A percentile compares a stretch with the other conserved stretches of the same genome.
Conservation (phyloP, 163 green algal genomes). For the Chloromonas sp. region DNA sequence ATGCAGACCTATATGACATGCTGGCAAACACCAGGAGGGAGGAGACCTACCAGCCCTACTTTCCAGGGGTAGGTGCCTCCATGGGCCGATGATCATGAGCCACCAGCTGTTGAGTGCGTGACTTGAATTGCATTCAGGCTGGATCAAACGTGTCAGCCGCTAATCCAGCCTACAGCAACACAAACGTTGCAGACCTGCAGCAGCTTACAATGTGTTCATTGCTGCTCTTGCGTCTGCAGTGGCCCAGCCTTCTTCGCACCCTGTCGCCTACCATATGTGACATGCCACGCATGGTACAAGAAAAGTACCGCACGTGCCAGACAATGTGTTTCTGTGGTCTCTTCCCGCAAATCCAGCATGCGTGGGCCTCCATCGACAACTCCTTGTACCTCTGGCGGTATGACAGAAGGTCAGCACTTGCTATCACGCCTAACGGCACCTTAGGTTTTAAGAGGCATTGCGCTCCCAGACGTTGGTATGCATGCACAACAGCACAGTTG, state of each 20-base stretch:
- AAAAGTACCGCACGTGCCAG: slow-evolving; percentile 66
- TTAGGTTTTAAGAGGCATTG: no score
- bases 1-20: slow-evolving; percentile 61
- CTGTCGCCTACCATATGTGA: slow-evolving; percentile 53
- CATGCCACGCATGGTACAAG: slow-evolving; percentile 71
- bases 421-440: no score
- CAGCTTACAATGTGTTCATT: not conserved
- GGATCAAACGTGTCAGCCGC: no score
- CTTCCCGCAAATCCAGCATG: slow-evolving; percentile 77
- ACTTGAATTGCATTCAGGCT: not conserved
- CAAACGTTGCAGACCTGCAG: no score
- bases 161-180: no score
- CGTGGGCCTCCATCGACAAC: slow-evolving; percentile 92
- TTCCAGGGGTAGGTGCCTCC: slow-evolving; percentile 44
- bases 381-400: slow-evolving; percentile 89
- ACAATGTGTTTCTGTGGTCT: slow-evolving; percentile 88
- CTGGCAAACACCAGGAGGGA: slow-evolving; percentile 54
- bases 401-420: slow-evolving; percentile 30
- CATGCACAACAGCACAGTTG: no score
- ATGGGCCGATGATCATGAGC: no score
- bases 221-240: slow-evolving; percentile 44
- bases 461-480: no score
- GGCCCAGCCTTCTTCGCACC: slow-evolving; percentile 62
- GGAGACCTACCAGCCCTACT: slow-evolving; percentile 63
- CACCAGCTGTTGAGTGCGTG: no score